Conservation (phyloP, 495 filamentous ascomycete species). For the Aeminium ludgeri region DNA sequence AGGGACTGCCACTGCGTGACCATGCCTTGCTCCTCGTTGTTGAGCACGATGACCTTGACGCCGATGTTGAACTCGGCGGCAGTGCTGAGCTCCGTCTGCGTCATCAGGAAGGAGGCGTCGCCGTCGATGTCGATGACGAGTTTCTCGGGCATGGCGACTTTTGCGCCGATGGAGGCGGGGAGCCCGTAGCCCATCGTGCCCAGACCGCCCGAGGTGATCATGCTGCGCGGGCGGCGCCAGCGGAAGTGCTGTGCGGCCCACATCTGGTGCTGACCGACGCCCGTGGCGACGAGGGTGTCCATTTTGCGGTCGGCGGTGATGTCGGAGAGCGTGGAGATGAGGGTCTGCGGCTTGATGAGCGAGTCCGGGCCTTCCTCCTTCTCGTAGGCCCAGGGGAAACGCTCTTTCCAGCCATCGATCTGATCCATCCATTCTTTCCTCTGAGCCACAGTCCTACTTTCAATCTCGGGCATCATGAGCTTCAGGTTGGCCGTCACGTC, state of each 20-base stretch:
- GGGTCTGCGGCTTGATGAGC: constrained; percentile 72
- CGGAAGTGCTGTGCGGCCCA: constrained; percentile 90
- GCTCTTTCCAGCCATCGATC: constrained; percentile 75
- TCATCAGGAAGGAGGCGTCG: constrained; percentile 96
- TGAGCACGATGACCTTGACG: constrained; percentile 78
- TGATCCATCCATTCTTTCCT: constrained; percentile 76
- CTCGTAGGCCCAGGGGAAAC: constrained; percentile 68
- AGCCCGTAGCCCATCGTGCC: constrained; percentile 95
- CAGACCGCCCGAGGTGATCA: constrained; percentile 81
- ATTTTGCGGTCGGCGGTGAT: constrained; percentile 58
- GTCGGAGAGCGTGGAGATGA: constrained; percentile 68
- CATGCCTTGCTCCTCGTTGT: constrained; percentile 97
- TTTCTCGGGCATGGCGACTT: constrained; percentile 70
- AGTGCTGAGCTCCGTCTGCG: constrained; percentile 78
- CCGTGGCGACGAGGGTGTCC: constrained; percentile 69
- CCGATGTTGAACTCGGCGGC: constrained; percentile 83
- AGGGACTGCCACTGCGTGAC: constrained; percentile 91
- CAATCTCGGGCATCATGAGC: constrained; percentile 51
- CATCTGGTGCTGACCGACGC: constrained; percentile 96
- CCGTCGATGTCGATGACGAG: constrained; percentile 91
- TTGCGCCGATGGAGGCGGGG: constrained; percentile 83
- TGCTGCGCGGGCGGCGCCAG: constrained; percentile 70
- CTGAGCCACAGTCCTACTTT: constrained; percentile 33
- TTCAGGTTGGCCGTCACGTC: constrained; percentile 56
- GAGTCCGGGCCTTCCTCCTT: constrained; percentile 43